Evolutionary conservation across 2,329 filamentous ascomycete species (phyloP), one percentile per base, ranked within the genome.

Genomic region (Sordariomycetes sp.): DNA sequence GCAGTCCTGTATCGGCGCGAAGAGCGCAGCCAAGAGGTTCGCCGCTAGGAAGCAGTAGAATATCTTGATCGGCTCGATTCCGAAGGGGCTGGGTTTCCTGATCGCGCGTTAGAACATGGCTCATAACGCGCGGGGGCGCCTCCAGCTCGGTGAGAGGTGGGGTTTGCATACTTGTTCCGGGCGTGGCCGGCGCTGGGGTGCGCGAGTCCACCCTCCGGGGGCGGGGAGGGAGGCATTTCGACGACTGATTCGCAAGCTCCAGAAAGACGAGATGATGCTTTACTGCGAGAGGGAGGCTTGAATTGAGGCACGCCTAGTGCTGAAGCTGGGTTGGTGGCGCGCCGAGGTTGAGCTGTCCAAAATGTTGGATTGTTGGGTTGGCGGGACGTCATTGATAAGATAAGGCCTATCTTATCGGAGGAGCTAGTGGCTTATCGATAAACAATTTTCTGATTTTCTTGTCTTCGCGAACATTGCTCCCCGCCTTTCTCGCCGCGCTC

Each of bases 1-100:
- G 68, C 94, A 99, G 71, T 99, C 94, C 69, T 96, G 91, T 62
- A 99, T 96, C 0, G 94, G 94, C 1, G 90, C 85, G 68, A 86
- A 92, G 35, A 87, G 66, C 12, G 92, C 94, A 7, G 92, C 88
- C 24, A 92, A 65, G 20, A 87, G 62, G 66, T 90, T 90, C 62
- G 87, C 85, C 34, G 76, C 74, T 52, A 95, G 74, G 68, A 95
- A 94, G 61, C 89, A 71, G 66, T 87, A 94, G 68, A 96, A 95
- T 13, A 87, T 87, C 53, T 82, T 78, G 62, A 89, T 87, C 57
- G 89, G 81, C 63, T 86, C 78, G 60, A 94, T 76, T 61, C 78
- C 78, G 67, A 53, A 56, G 1, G 55, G 45, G 32, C 55, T 56
- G 8, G 42, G 42, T 34, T 52, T 35, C 54, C 54, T 59, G 54